Evolutionary conservation across 352 stramenopile species (phyloP), one percentile per base, ranked within the genome.

Genomic region (Halophytophthora batemanensis): DNA sequence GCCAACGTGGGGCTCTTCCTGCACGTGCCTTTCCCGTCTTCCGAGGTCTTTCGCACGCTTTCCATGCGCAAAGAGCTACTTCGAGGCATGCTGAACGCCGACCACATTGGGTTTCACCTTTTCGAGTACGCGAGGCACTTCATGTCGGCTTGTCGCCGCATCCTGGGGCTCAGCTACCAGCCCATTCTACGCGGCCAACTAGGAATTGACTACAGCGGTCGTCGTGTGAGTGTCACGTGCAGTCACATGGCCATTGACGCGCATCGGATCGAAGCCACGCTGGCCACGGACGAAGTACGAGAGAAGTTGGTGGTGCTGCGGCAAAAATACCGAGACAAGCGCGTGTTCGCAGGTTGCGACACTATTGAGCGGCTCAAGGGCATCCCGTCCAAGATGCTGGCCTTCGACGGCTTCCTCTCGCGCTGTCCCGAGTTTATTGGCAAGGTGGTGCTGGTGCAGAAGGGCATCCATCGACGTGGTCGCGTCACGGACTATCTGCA

Each of bases 21-120:
- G 12, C 97, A 99, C 71, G 97, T 98, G 17, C 97, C 97, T 19
- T 99, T 99, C 61, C 97, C 97, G 21, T 98, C 89, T 23, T 98
- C 91, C 0, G 96, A 99, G 66, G 98, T 99, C 6, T 99, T 99
- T 63, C 79, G 96, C 21, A 98, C 96, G 5, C 71, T 99, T 0
- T 98, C 93, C 7, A 90, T 92, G 58, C 70, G 91, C 17, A 95
- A 96, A 47, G 85, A 95, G 55, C 71, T 98, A 15, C 64, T 98
- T 23, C 64, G 89, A 41, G 89, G 85, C 8, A 93, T 98, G 69
- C 67, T 98, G 2, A 87, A 89, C 45, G 87, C 88, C 11, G 90
- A 98, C 51, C 85, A 97, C 58, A 90, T 98, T 44, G 93, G 91
- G 2, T 98, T 98, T 50, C 90, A 97, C 64, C 74, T 96, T 19